Evolutionary conservation across 257 asterid genomes (phyloP).

Genomic region (Apocynum venetum): DNA sequence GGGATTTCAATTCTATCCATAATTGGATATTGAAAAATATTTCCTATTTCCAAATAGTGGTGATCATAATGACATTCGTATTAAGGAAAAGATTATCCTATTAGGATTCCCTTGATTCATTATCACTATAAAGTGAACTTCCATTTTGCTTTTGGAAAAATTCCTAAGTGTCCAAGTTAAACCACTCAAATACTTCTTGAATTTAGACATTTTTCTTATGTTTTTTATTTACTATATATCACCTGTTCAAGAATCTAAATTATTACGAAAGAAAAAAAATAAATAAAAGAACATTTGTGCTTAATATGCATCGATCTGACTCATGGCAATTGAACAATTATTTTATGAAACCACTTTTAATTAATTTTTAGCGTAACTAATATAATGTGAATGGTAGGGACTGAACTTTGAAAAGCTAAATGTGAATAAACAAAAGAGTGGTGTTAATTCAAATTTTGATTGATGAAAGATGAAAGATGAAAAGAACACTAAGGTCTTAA

Average conservation of each 20-base stretch:
- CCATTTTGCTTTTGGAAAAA: not conserved
- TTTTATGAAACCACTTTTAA: no score
- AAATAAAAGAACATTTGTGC: no score
- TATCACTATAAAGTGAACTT: not conserved
- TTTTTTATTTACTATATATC: no score
- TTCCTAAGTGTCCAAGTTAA: not conserved
- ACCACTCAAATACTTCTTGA: not conserved
- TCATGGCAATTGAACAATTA: no score
- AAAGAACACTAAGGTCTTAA: constrained; percentile 19
- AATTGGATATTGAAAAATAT: not conserved
- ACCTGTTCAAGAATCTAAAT: no score
- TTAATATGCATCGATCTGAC: no score
- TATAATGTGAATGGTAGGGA: not conserved
- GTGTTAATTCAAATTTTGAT: not conserved
- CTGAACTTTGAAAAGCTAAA: constrained; percentile 11
- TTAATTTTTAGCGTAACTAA: no score
- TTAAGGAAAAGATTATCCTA: constrained; percentile 6
- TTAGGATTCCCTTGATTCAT: constrained; percentile 11
- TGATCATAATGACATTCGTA: constrained; percentile 1
- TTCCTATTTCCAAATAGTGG: not conserved
- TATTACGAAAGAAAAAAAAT: no score
- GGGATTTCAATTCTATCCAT: not conserved
- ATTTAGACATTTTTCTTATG: not conserved
- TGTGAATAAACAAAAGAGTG: not conserved
- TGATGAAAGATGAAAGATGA: not conserved